phyloP scores from a whole-genome alignment of 2,329 filamentous ascomycete genomes.

The Purpureocillium lavendulum region DNA sequence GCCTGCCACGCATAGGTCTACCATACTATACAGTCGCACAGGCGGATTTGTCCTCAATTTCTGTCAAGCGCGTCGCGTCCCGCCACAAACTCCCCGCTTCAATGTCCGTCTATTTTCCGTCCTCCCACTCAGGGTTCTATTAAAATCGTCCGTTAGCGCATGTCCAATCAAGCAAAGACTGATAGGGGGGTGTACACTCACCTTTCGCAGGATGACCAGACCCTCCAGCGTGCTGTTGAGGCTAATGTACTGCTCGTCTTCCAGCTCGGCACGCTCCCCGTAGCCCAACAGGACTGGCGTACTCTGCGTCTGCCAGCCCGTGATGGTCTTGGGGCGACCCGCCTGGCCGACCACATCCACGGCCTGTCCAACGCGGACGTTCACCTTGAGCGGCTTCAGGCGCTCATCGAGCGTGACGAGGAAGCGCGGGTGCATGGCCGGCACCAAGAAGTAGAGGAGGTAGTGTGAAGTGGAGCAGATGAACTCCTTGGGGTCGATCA shows the following conservation, averaged over 20 bases:
- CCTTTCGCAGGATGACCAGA: constrained; percentile 93
- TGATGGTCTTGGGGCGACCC: constrained; percentile 96
- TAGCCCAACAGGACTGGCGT: constrained; percentile 94
- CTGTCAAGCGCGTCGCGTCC: constrained; percentile 4
- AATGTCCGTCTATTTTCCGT: constrained; percentile 21
- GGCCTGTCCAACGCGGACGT: constrained; percentile 93
- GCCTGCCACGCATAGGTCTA: not conserved
- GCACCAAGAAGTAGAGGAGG: constrained; percentile 93
- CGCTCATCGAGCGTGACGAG: constrained; percentile 93
- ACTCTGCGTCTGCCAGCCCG: constrained; percentile 98
- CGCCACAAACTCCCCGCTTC: no score
- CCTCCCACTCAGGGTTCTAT: constrained; percentile 32
- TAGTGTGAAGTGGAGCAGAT: constrained; percentile 67
- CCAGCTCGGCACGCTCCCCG: constrained; percentile 90
- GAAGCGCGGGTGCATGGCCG: constrained; percentile 95
- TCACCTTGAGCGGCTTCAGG: constrained; percentile 86
- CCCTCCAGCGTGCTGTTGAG: constrained; percentile 88
- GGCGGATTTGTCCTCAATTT: no score
- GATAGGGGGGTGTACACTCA: constrained; percentile 33
- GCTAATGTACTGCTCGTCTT: constrained; percentile 95
- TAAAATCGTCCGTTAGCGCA: constrained; percentile 8
- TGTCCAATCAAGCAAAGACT: not conserved
- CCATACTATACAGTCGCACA: no score
- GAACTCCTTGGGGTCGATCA: constrained; percentile 92
- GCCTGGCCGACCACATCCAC: constrained; percentile 98